Conservation (phyloP, 2,329 filamentous ascomycete species). For the Chrysoporthe cubensis region DNA sequence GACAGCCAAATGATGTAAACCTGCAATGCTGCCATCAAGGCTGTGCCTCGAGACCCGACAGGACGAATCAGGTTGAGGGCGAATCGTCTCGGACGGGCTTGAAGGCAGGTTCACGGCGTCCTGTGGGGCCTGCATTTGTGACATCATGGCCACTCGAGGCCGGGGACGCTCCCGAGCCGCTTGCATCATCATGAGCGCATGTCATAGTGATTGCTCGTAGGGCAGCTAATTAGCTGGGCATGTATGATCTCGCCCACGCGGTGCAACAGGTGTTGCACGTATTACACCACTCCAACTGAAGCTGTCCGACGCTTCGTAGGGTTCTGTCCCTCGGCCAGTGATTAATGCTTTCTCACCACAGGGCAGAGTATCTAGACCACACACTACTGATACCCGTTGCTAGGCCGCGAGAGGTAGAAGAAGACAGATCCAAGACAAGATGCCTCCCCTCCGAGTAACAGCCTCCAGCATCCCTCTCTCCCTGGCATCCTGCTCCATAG, state of each 20-base stretch:
- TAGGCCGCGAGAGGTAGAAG: neutral
- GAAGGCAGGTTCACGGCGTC: neutral
- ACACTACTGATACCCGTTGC: neutral
- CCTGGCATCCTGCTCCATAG: slow-evolving; percentile 61
- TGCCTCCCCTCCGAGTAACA: slow-evolving; percentile 12
- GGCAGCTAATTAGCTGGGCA: neutral
- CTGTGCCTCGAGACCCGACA: neutral
- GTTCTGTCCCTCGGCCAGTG: no score
- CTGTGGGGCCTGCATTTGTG: neutral
- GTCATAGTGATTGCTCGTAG: neutral
- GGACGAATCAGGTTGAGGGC: neutral
- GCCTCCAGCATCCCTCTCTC: slow-evolving; percentile 46
- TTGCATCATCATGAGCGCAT: no score
- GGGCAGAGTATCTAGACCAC: neutral
- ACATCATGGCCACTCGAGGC: no score
- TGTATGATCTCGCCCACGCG: neutral
- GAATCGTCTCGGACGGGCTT: neutral
- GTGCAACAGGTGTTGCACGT: neutral
- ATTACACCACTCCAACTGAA: neutral
- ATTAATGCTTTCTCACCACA: neutral
- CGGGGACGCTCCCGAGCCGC: no score
- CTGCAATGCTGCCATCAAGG: neutral
- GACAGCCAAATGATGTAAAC: slow-evolving; percentile 6
- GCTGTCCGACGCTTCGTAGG: no score
- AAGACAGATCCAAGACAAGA: neutral